Conservation (phyloP, 192 early-diverging fungal genomes). For the Coemansia interrupta region DNA sequence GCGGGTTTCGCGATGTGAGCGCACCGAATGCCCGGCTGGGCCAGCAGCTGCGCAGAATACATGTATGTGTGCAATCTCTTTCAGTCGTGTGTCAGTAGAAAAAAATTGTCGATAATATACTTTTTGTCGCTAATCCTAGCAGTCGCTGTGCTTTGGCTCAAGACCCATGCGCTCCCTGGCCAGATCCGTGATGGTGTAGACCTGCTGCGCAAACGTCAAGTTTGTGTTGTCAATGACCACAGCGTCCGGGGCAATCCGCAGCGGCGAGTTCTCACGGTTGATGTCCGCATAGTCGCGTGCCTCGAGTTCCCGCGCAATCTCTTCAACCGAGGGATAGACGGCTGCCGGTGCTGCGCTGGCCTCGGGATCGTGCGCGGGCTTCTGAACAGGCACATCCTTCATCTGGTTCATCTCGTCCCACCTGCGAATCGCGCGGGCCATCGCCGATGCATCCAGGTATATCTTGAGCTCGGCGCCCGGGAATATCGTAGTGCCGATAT, state of each 20-base stretch:
- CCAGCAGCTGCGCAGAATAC: constrained; percentile 26
- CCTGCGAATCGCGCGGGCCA: constrained; percentile 65
- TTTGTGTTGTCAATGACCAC: constrained; percentile 70
- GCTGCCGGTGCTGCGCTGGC: constrained; percentile 10
- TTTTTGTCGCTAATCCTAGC: background rate
- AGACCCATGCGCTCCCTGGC: constrained; percentile 53
- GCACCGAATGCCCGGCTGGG: background rate
- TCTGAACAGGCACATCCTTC: constrained; percentile 6
- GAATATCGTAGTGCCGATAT: constrained; percentile 73
- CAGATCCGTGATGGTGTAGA: constrained; percentile 58
- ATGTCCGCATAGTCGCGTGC: constrained; percentile 66
- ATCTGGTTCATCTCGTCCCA: constrained; percentile 58
- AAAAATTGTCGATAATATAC: background rate
- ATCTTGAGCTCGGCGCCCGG: constrained; percentile 76
- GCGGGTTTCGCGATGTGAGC: constrained; percentile 5
- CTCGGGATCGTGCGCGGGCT: background rate
- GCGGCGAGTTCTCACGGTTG: constrained; percentile 61
- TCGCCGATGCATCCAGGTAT: constrained; percentile 64
- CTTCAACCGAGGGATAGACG: constrained; percentile 46
- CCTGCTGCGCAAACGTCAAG: constrained; percentile 66
- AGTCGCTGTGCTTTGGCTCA: constrained; percentile 19
- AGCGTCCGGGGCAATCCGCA: constrained; percentile 69
- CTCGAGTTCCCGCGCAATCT: constrained; percentile 62
- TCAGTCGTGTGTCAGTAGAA: background rate
- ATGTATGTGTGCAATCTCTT: constrained; percentile 15